Evolutionary conservation across 2,329 filamentous ascomycete species (phyloP), one percentile per base, ranked within the genome.

Genomic region (Lachnellula cervina): DNA sequence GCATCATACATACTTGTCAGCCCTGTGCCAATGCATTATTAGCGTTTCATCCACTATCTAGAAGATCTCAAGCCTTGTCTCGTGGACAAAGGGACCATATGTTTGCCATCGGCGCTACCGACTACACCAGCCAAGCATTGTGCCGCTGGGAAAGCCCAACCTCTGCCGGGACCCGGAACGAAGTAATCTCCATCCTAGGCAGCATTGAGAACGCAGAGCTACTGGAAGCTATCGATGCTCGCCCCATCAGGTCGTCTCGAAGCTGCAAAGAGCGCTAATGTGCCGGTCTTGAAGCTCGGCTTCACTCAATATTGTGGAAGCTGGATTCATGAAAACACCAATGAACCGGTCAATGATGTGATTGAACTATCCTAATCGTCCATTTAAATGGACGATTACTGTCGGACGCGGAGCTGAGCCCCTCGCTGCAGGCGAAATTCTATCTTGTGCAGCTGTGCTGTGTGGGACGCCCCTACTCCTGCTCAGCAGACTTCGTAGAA

Each of bases 51-150:
- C 28, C 28, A 32, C 8, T 3, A 32, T 32, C 28, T 32, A 32
- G 28, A 32, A 32, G 8, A 9, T 44, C 17, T 44, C 7, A 3
- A 11, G 2, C 42, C 42, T 44, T 40, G 17, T 19, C 43, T 45
- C 43, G 43, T 5, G 11, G 14, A 42, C 16, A 19, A 17, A 45
- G 14, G 16, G 23, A 40, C 37, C 37, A 40, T 16, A 17, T 40
- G 3, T 9, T 81, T 62, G 77, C 81, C 59, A 80, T 79, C 34
- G 79, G 79, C 40, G 79, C 77, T 25, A 77, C 77, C 52, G 79
- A 78, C 54, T 81, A 81, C 64, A 76, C 81, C 59, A 79, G 79
- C 68, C 78, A 80, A 67, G 73, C 77, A 53, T 73, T 81, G 70
- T 49, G 64, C 61, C 2, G 49, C 61, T 2, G 60, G 63, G n/a